A percentile compares a stretch with the other conserved stretches of the same genome.
These are phyloP conservation scores for Arabidopsis lyrata DNA, from an alignment of 441 rosid species.

Conservation along the genomic window DNA sequence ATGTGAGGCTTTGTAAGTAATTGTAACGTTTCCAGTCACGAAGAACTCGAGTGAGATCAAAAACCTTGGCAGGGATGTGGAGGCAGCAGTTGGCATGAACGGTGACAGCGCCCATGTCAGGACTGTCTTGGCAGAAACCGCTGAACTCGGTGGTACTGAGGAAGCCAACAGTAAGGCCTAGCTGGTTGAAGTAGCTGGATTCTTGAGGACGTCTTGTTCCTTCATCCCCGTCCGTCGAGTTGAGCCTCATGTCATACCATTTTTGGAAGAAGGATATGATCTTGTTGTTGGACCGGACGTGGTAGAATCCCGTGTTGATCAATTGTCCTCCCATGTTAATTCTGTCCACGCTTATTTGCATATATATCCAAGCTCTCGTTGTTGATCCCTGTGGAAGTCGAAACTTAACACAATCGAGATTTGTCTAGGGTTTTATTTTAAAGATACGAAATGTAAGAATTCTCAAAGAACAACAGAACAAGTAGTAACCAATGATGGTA, in stretches of 20 bases:
- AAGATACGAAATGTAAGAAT: too few species aligned
- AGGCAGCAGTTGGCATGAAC: slow-evolving; percentile 90
- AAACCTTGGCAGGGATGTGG: slow-evolving; percentile 64
- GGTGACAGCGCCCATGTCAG: slow-evolving; percentile 54
- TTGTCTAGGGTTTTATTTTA: too few species aligned
- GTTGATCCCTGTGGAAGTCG: too few species aligned
- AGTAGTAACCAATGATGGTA: too few species aligned
- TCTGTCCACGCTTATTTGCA: slow-evolving; percentile 70
- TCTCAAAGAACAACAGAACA: too few species aligned
- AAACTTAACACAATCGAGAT: too few species aligned
- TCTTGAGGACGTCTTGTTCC: slow-evolving; percentile 75
- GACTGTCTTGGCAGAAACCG: slow-evolving; percentile 74
- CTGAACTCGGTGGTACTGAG: slow-evolving; percentile 62
- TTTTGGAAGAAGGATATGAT: slow-evolving; percentile 62
- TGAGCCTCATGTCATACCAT: slow-evolving; percentile 71
- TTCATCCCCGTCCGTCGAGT: slow-evolving; percentile 59
- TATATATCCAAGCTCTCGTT: slow-evolving; percentile 44
- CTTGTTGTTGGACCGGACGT: slow-evolving; percentile 67
- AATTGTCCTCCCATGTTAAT: slow-evolving; percentile 24
- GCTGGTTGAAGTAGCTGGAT: slow-evolving; percentile 45
- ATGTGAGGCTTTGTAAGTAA: slow-evolving; percentile 37
- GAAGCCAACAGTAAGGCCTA: slow-evolving; percentile 54
- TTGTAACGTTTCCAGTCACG: slow-evolving; percentile 72
- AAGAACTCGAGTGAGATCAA: slow-evolving; percentile 62
- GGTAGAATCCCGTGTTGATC: slow-evolving; percentile 82